Base-by-base conservation (phyloP, 768 basidiomycete species). In the Suillus cothurnatus region DNA sequence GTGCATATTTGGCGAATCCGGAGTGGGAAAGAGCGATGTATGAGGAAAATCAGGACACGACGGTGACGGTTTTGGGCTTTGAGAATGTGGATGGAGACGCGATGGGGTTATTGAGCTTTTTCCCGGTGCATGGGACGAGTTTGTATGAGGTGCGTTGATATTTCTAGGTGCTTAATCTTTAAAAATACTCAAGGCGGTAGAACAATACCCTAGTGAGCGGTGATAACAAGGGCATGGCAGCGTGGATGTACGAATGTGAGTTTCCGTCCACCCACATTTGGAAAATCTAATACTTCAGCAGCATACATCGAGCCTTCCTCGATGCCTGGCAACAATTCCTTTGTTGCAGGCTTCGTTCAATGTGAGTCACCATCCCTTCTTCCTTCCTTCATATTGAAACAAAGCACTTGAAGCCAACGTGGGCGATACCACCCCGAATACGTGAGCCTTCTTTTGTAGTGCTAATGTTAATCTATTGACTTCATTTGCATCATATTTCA, bases 181-280 rank as follows among this genome's bases (percentile, higher is more conserved):
- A 7, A 50, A 21, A 36, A 21, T 32, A n/a, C 15, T 23, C 39
- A 21, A 41, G 50, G 23, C 9, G 21, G 32, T 67, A 92, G 90
- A 94, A 93, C 72, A 93, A 92, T 67, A 92, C 91, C 1, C 79
- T 93, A n/a, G 84, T 93, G 36, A 92, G 90, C 74, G 77, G 83
- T 4, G 92, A 93, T 75, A 93, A 93, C 79, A 93, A 94, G 74
- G 92, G 92, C 47, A 92, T 93, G 90, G 91, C 92, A 4, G 91
- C 91, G 9, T 89, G 85, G 74, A 73, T 93, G 21, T 94, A 91
- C 66, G 92, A 93, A 81, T 78, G 89, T 89, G 64, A 59, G 82
- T 63, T 1, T 59, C 45, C 21, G 11, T 34, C 28, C n/a, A 34
- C 58, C 61, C 31, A n/a, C 28, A 60, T 49, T 56, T 45, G 50